phyloP scores from a whole-genome alignment of 768 basidiomycete species.

The Rhizopogon sp. region DNA sequence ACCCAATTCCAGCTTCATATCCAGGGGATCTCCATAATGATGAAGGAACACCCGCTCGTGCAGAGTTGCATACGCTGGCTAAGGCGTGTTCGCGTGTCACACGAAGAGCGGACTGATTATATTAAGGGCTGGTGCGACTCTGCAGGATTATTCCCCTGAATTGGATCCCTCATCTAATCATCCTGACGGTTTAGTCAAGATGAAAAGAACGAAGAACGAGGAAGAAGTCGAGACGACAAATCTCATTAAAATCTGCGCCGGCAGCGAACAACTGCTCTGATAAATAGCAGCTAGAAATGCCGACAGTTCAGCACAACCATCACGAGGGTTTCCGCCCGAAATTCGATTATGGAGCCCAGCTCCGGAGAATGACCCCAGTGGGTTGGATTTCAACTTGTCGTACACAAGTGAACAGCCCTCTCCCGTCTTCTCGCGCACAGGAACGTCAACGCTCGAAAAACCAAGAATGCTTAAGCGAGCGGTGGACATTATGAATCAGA shows the following conservation, averaged over 20 bases:
- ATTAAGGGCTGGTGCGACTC: slow-evolving; percentile 10
- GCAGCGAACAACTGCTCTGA: no score
- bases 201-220: no score
- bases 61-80: neutral
- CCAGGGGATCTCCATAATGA: no score
- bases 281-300: no score
- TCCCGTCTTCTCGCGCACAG: neutral
- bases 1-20: no score
- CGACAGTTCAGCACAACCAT: no score
- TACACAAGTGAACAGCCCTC: slow-evolving; percentile 1
- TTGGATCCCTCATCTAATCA: neutral
- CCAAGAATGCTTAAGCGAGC: slow-evolving; percentile 14
- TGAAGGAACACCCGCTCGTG: no score
- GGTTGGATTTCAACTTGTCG: slow-evolving; percentile 19
- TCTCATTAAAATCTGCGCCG: no score
- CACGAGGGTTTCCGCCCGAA: no score
- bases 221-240: no score
- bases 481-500: slow-evolving; percentile 20
- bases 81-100: neutral
- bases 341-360: no score
- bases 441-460: slow-evolving; percentile 15
- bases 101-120: slow-evolving; percentile 15
- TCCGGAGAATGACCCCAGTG: slow-evolving; percentile 5
- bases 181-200: neutral
- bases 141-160: no score